Conservation (phyloP, 192 early-diverging fungal species). For the Coemansia sp. region DNA sequence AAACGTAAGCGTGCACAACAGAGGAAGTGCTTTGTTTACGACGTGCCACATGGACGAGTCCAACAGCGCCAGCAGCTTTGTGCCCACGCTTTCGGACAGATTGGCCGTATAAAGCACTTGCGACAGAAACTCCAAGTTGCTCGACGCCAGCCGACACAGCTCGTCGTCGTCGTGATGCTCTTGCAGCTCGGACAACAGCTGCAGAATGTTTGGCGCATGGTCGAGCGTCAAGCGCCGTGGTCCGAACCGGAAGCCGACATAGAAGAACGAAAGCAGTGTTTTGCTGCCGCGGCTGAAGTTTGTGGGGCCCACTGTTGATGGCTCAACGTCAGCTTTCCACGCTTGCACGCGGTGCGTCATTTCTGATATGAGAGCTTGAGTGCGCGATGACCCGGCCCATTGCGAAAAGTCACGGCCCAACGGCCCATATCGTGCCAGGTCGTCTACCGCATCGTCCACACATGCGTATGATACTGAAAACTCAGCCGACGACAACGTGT, state of each 20-base stretch:
- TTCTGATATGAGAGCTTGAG: slow-evolving; percentile 24
- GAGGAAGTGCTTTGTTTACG: slow-evolving; percentile 73
- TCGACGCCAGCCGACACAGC: slow-evolving; percentile 28
- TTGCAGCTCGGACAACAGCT: slow-evolving; percentile 37
- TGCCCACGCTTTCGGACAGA: slow-evolving; percentile 28
- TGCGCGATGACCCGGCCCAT: slow-evolving; percentile 38
- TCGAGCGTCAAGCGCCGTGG: slow-evolving; percentile 32
- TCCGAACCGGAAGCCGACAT: slow-evolving; percentile 30
- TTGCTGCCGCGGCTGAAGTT: slow-evolving; percentile 54
- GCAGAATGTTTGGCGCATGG: slow-evolving; percentile 30
- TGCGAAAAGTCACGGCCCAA: slow-evolving; percentile 52
- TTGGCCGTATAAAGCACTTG: slow-evolving; percentile 42
- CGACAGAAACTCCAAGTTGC: slow-evolving; percentile 34
- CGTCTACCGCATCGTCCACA: slow-evolving; percentile 49
- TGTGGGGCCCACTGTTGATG: slow-evolving; percentile 48
- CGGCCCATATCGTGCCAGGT: slow-evolving; percentile 39
- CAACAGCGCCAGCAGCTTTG: slow-evolving; percentile 35
- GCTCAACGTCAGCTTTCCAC: slow-evolving; percentile 45
- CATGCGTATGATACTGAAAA: slow-evolving; percentile 60
- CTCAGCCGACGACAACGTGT: slow-evolving; percentile 62
- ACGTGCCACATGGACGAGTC: slow-evolving; percentile 72
- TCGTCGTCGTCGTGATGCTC: slow-evolving; percentile 53
- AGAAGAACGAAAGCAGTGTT: slow-evolving; percentile 36
- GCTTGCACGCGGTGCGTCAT: slow-evolving; percentile 23
- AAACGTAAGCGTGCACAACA: slow-evolving; percentile 87